These are phyloP conservation scores for Naganishia randhawae DNA, from an alignment of 768 basidiomycete species.

Conservation along the genomic window DNA sequence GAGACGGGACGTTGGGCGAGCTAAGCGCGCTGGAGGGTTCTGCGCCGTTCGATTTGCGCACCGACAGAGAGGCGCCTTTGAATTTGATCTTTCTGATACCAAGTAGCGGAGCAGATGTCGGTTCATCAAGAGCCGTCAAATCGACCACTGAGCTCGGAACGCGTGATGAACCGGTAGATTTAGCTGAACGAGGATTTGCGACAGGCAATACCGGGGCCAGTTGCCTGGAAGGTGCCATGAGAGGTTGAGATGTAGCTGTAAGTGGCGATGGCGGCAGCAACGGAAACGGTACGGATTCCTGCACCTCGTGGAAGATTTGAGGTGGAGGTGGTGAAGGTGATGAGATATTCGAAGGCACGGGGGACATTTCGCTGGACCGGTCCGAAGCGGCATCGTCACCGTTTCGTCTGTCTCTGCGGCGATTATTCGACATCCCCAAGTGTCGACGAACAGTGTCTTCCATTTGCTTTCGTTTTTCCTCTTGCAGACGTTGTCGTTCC, in stretches of 20 bases:
- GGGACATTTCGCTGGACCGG: slow-evolving; percentile 19
- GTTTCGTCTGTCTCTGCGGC: not conserved
- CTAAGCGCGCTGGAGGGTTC: too few species aligned
- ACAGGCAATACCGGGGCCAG: not conserved
- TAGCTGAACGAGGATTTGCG: not conserved
- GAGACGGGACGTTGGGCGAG: not conserved
- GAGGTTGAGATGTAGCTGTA: not conserved
- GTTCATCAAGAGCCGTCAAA: not conserved
- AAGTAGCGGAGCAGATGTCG: not conserved
- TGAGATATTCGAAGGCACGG: slow-evolving; percentile 10
- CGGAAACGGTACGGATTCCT: slow-evolving; percentile 21
- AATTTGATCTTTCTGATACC: slow-evolving; percentile 2
- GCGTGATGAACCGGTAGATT: not conserved
- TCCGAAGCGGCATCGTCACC: not conserved
- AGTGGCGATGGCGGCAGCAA: not conserved
- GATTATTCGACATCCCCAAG: not conserved
- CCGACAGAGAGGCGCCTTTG: slow-evolving; percentile 6
- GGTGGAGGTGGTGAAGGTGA: slow-evolving; percentile 14
- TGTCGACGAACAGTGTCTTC: slow-evolving; percentile 4
- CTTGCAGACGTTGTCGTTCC: slow-evolving; percentile 3
- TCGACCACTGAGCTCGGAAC: not conserved
- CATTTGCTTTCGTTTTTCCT: slow-evolving; percentile 7
- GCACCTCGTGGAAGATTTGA: slow-evolving; percentile 19
- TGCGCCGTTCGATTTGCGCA: not conserved
- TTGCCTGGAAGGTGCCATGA: not conserved